These are phyloP conservation scores for Teratosphaeria gauchensis DNA, from an alignment of 2,329 filamentous ascomycete genomes.

Conservation along the genomic window DNA sequence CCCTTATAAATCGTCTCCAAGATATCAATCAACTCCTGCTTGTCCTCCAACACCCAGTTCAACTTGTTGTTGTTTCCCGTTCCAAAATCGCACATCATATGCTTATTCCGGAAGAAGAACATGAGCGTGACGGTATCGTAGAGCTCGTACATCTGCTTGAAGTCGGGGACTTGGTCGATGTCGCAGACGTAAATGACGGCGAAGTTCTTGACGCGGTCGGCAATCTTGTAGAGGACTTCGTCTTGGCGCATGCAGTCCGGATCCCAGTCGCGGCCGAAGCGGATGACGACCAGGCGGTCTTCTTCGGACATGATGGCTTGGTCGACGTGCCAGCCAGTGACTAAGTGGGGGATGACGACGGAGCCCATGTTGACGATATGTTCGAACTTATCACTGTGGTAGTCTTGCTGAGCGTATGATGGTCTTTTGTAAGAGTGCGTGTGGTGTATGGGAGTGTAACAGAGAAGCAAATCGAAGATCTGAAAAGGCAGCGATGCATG, in stretches of 20 bases:
- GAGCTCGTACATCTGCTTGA: constrained; percentile 83
- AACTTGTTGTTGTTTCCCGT: constrained; percentile 99
- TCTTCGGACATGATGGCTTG: constrained; percentile 88
- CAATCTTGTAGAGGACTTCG: constrained; percentile 89
- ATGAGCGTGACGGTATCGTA: constrained; percentile 89
- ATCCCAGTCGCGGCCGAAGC: constrained; percentile 82
- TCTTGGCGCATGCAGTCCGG: constrained; percentile 76
- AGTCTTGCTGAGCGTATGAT: background rate
- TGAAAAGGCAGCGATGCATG: background rate
- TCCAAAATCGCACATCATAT: constrained; percentile 97
- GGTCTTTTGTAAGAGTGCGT: background rate
- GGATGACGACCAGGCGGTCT: constrained; percentile 84
- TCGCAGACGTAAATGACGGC: constrained; percentile 90
- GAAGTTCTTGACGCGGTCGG: constrained; percentile 88
- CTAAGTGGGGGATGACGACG: constrained; percentile 82
- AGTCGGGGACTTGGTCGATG: constrained; percentile 80
- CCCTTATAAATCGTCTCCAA: constrained; percentile 96
- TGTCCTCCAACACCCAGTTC: constrained; percentile 93
- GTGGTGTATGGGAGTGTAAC: background rate
- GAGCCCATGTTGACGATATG: constrained; percentile 52
- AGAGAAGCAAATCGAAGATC: background rate
- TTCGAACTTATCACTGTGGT: background rate
- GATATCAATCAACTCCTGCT: constrained; percentile 97
- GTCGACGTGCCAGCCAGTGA: constrained; percentile 95
- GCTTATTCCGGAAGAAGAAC: constrained; percentile 97